These are phyloP conservation scores for Leccinum ochraceum DNA, from an alignment of 768 basidiomycete species.

Conservation along the genomic window DNA sequence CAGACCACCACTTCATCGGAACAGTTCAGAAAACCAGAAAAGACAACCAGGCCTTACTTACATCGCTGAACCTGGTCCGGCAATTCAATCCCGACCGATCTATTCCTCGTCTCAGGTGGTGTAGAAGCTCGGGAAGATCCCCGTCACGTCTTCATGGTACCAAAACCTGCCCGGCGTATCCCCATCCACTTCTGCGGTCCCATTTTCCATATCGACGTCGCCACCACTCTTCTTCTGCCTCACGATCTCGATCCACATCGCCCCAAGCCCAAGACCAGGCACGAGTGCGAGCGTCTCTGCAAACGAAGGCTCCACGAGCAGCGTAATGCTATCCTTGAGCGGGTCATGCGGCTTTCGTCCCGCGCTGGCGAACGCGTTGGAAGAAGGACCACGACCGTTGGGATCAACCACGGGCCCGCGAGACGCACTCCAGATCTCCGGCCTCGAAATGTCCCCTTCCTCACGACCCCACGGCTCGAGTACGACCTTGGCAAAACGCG, in stretches of 20 bases:
- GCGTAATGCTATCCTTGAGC: slow-evolving; percentile 55
- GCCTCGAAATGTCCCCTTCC: slow-evolving; percentile 39
- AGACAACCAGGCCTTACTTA: not conserved
- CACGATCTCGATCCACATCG: slow-evolving; percentile 69
- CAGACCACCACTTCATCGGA: not conserved
- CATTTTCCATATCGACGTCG: not conserved
- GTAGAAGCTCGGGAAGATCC: slow-evolving; percentile 56
- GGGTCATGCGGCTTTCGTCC: slow-evolving; percentile 46
- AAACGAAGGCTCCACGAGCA: slow-evolving; percentile 51
- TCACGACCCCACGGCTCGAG: slow-evolving; percentile 56
- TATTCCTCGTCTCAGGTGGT: slow-evolving; percentile 22
- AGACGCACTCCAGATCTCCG: slow-evolving; percentile 38
- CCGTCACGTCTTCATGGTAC: slow-evolving; percentile 60
- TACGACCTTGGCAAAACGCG: slow-evolving; percentile 48
- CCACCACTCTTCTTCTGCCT: slow-evolving; percentile 31
- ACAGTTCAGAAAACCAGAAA: not conserved
- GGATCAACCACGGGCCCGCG: slow-evolving; percentile 38
- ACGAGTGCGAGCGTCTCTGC: slow-evolving; percentile 40
- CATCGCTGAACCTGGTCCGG: not conserved
- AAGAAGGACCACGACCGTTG: slow-evolving; percentile 10
- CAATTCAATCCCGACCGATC: not conserved
- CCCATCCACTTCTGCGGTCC: slow-evolving; percentile 7
- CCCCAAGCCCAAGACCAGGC: slow-evolving; percentile 61
- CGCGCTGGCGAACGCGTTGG: slow-evolving; percentile 5
- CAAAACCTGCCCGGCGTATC: slow-evolving; percentile 38